Evolutionary conservation across 345 rosid genomes (phyloP), one percentile per base, ranked within the genome.

Genomic region (Acer saccharum): DNA sequence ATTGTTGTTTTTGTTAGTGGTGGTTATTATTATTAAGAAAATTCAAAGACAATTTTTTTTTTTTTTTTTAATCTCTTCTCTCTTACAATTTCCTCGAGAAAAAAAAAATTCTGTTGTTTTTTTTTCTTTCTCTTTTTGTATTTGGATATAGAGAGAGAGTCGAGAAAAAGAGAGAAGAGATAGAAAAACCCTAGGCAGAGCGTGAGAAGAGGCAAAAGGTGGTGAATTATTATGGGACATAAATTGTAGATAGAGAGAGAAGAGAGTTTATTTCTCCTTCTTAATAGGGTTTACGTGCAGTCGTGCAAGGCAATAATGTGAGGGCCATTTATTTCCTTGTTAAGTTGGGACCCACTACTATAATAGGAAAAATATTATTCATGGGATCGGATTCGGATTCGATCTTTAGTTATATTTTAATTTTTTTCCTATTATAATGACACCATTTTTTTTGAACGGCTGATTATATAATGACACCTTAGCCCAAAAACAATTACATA

Each of bases 181-280:
- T 73, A 80, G 55, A 43, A 76, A 80, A 70, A 20, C 55, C 29
- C 74, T 39, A 68, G 74, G 79, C 57, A 29, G 78, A 52, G 63
- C 69, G 80, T 76, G 61, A 82, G 48, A 57, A 27, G 77, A 67
- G 74, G 75, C 79, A 68, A 17, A 58, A 69, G 80, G 20, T 58
- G 81, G 43, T 39, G 55, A 64, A 25, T 35, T 64, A 16, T 64
- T 13, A 6, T 16, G 6, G 17, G 4, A 32, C 2, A 32, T 7
- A 66, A 18, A n/a, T 16, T 25, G 25, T 50, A 14, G 16, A 11
- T 13, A 50, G 55, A 50, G 3, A 13, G 18, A 8, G 18, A 8
- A n/a, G 23, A 18, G 62, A 6, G 20, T n/a, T 5, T 43, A 9
- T 17, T 57, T 13, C n/a, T 18, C 62, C 62, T 18, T 57, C 62